Percentiles rank a stretch among this genome's conserved stretches.
These are phyloP conservation scores for Pulveroboletus sp. DNA, from an alignment of 768 basidiomycete species.

Conservation along the genomic window DNA sequence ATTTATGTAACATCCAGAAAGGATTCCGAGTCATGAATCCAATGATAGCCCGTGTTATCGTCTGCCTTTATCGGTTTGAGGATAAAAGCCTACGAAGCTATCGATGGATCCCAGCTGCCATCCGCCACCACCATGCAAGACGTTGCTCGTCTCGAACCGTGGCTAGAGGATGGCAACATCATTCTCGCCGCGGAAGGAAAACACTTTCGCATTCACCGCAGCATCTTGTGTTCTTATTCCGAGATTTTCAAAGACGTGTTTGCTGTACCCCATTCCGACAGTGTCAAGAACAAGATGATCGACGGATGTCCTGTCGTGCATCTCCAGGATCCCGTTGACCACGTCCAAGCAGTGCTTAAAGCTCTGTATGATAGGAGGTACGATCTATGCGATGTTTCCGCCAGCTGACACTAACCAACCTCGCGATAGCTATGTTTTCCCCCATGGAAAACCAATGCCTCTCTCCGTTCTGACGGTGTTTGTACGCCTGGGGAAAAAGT, in stretches of 20 bases:
- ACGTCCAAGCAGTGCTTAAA: conserved; percentile 15
- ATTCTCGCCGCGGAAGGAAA: conserved; percentile 3
- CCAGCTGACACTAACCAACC: not conserved
- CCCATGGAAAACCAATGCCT: conserved; percentile 3
- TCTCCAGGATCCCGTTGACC: conserved; percentile 3
- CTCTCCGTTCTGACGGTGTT: conserved; percentile 8
- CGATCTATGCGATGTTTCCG: not conserved
- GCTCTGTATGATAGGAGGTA: conserved; percentile 21
- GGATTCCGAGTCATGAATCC: too few relatives aligned
- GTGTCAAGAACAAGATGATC: not conserved
- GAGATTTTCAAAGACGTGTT: conserved; percentile 7
- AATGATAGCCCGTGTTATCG: too few relatives aligned
- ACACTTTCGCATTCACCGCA: conserved; percentile 6
- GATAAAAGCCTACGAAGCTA: too few relatives aligned
- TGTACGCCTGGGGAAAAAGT: conserved; percentile 24
- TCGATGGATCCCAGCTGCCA: too few relatives aligned
- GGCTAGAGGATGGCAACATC: conserved; percentile 6
- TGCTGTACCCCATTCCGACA: not conserved
- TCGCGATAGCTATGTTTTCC: conserved; percentile 8
- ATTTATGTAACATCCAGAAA: too few relatives aligned
- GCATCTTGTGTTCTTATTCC: conserved; percentile 1
- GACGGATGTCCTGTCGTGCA: conserved; percentile 18
- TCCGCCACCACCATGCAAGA: too few relatives aligned
- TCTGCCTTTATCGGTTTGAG: too few relatives aligned
- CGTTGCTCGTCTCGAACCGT: conserved; percentile 6